A percentile compares a stretch with the other conserved stretches of the same genome.
These are phyloP conservation scores for Pezicula carpinea DNA, from an alignment of 2,329 filamentous ascomycete species.

Conservation along the genomic window DNA sequence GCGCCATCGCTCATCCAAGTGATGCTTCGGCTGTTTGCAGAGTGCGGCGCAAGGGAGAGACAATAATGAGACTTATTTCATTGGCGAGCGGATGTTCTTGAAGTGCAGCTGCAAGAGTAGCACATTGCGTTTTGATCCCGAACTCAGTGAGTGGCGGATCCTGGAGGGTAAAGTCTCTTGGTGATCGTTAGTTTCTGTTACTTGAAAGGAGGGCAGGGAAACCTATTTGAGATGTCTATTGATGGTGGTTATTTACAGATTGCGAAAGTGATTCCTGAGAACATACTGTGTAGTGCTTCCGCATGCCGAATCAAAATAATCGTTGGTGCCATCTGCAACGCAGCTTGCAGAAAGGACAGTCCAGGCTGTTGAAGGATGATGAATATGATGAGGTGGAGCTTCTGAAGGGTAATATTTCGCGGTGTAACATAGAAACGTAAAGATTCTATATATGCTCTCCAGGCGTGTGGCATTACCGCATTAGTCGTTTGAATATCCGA, in stretches of 20 bases:
- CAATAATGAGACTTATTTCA: constrained; percentile 8
- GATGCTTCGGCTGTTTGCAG: constrained; percentile 10
- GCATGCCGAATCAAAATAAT: constrained; percentile 33
- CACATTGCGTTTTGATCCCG: constrained; percentile 7
- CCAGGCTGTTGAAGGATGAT: background rate
- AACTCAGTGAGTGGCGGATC: constrained; percentile 12
- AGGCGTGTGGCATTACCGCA: too few species aligned
- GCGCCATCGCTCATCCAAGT: constrained; percentile 6
- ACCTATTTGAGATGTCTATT: background rate
- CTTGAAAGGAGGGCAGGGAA: background rate
- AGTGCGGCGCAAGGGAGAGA: constrained; percentile 8
- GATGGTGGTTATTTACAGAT: background rate
- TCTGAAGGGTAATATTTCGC: background rate
- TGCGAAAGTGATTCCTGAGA: background rate
- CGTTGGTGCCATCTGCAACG: constrained; percentile 27
- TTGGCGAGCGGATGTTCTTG: constrained; percentile 1
- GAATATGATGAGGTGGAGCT: background rate
- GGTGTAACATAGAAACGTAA: background rate
- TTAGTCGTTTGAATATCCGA: too few species aligned
- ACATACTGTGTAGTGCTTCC: constrained; percentile 31
- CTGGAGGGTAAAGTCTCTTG: constrained; percentile 10
- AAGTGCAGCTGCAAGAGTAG: constrained; percentile 3
- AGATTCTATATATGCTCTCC: too few species aligned
- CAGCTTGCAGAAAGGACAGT: background rate
- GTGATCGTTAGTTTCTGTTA: background rate